A percentile compares a stretch with the other conserved stretches of the same genome.
Conservation (phyloP, 164 flowering plant genomes). For the Dillenia turbinata region DNA sequence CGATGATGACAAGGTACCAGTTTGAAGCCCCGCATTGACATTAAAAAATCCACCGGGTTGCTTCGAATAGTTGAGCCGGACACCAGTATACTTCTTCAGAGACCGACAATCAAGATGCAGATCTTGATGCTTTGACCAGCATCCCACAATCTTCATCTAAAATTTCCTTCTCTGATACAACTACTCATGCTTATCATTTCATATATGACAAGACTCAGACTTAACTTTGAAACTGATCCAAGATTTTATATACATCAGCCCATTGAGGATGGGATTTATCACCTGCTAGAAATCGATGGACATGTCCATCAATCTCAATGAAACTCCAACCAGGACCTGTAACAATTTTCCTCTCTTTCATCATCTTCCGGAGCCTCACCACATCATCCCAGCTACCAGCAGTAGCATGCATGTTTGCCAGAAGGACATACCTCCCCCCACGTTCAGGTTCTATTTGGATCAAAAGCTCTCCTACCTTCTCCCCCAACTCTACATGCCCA, state of each 20-base stretch:
- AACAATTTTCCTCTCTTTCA: slow-evolving; percentile 17
- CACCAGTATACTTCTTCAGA: no score
- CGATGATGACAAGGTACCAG: no score
- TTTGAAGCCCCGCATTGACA: no score
- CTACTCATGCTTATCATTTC: no score
- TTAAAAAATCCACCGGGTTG: no score
- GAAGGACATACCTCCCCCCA: slow-evolving; percentile 21
- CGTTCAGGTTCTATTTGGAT: slow-evolving; percentile 6
- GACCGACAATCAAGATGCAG: no score
- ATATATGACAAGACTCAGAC: no score
- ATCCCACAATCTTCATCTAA: no score
- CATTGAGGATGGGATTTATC: slow-evolving; percentile 12
- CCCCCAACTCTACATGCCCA: slow-evolving; percentile 16
- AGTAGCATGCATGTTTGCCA: slow-evolving; percentile 22
- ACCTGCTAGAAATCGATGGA: slow-evolving; percentile 20
- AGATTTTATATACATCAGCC: slow-evolving; percentile 5
- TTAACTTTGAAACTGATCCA: slow-evolving; percentile 6
- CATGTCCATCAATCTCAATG: slow-evolving; percentile 21
- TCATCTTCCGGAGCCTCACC: slow-evolving; percentile 18
- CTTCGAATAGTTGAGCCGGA: no score
- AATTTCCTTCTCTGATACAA: no score
- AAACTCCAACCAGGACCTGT: slow-evolving; percentile 22
- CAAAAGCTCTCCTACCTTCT: slow-evolving; percentile 15
- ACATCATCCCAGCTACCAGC: slow-evolving; percentile 15
- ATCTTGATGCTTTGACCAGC: no score